These are phyloP conservation scores for Thermoascus crustaceus DNA, from an alignment of 2,329 filamentous ascomycete genomes.

Conservation along the genomic window DNA sequence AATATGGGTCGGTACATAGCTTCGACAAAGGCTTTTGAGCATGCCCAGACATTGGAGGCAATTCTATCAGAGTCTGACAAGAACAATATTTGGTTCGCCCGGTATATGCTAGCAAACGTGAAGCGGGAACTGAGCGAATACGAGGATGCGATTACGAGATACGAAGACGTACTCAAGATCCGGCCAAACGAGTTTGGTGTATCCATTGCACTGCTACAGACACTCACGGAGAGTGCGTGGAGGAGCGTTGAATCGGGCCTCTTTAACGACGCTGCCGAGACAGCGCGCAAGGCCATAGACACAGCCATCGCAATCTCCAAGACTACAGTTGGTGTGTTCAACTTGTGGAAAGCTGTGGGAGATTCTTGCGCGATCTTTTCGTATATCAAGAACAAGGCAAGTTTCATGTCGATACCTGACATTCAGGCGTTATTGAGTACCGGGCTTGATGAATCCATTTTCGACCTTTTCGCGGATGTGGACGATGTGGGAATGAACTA, in stretches of 20 bases:
- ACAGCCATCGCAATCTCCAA: conserved; percentile 57
- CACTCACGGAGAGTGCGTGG: conserved; percentile 72
- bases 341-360: conserved; percentile 87
- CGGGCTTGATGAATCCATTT: conserved; percentile 43
- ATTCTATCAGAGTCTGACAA: conserved; percentile 46
- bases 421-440: conserved; percentile 52
- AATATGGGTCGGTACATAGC: conserved; percentile 88
- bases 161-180: conserved; percentile 61
- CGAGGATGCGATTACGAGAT: conserved; percentile 70
- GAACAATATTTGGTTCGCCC: conserved; percentile 84
- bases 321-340: conserved; percentile 65
- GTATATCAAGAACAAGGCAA: conserved; percentile 60
- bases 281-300: conserved; percentile 60
- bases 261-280: conserved; percentile 71
- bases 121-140: conserved; percentile 87
- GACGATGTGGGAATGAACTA: conserved; percentile 53
- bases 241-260: conserved; percentile 71
- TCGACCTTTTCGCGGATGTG: conserved; percentile 57
- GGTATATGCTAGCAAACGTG: conserved; percentile 94
- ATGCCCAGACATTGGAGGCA: conserved; percentile 69
- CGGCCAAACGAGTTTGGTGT: conserved; percentile 76
- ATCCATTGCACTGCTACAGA: conserved; percentile 78
- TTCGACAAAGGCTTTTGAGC: conserved; percentile 82
- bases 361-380: conserved; percentile 84
- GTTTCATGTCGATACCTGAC: conserved; percentile 51